Evolutionary conservation across 2,329 filamentous ascomycete species (phyloP).

Genomic region (Scytalidium lignicola): DNA sequence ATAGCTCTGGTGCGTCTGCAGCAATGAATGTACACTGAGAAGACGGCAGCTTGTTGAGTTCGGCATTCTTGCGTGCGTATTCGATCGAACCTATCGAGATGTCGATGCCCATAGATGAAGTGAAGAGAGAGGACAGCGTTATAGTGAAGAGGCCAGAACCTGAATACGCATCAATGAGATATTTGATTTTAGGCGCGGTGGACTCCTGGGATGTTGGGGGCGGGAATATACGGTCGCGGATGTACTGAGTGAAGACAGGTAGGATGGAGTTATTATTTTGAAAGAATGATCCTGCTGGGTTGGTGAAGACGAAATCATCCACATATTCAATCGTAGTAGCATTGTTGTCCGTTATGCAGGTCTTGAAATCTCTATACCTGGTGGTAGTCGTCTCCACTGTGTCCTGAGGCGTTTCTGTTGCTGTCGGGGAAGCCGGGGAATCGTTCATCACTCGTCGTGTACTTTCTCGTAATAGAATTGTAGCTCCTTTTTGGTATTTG

Average conservation of each 20-base stretch:
- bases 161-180: constrained; percentile 96
- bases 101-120: constrained; percentile 84
- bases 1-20: constrained; percentile 79
- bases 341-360: constrained; percentile 83
- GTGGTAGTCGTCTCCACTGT: constrained; percentile 32
- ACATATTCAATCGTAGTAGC: constrained; percentile 83
- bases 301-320: constrained; percentile 74
- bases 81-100: constrained; percentile 74
- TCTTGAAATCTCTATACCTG: constrained; percentile 70
- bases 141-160: constrained; percentile 97
- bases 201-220: constrained; percentile 30
- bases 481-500: constrained; percentile 76
- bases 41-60: constrained; percentile 63
- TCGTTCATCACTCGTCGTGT: constrained; percentile 62
- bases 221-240: constrained; percentile 72
- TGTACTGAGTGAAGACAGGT: constrained; percentile 77
- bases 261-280: constrained; percentile 99
- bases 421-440: constrained; percentile 13
- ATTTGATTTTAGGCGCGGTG: constrained; percentile 52
- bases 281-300: constrained; percentile 93
- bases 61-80: constrained; percentile 74
- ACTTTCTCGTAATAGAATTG: constrained; percentile 81
- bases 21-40: constrained; percentile 78
- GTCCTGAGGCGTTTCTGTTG: constrained; percentile 22
- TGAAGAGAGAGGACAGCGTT: constrained; percentile 79